Percentiles rank a stretch among this genome's conserved stretches.
Conservation (phyloP, 2,329 filamentous ascomycete genomes). For the Exophiala aquamarina region DNA sequence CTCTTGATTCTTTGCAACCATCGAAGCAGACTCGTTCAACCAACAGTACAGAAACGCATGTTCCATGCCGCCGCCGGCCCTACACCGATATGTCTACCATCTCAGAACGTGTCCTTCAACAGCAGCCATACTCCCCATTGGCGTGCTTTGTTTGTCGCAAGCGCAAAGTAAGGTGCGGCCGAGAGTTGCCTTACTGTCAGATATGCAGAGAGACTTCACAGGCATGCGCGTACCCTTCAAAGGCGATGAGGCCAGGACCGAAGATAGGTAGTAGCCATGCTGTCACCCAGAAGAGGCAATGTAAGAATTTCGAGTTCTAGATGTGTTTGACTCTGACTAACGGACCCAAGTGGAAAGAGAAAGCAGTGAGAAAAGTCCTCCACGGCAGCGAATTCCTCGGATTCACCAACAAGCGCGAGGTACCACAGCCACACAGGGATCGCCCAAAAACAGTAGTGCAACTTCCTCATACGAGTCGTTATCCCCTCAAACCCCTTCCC, state of each 20-base stretch:
- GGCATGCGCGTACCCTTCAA: conserved; percentile 15
- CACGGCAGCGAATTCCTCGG: background rate
- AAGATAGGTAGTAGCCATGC: conserved; percentile 27
- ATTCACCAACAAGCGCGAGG: background rate
- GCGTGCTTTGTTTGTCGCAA: conserved; percentile 16
- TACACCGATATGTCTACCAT: too few relatives aligned
- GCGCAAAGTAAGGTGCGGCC: conserved; percentile 17
- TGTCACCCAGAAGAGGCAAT: conserved; percentile 5
- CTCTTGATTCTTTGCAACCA: too few relatives aligned
- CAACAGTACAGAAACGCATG: too few relatives aligned
- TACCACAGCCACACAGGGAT: background rate
- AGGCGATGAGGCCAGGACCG: conserved; percentile 15
- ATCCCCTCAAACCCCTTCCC: conserved; percentile 1
- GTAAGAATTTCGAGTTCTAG: conserved; percentile 1
- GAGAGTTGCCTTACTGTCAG: conserved; percentile 11
- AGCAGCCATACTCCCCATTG: conserved; percentile 3
- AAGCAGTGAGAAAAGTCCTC: background rate
- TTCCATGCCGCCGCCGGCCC: too few relatives aligned
- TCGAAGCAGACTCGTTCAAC: too few relatives aligned
- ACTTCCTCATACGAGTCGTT: background rate
- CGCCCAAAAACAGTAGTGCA: background rate
- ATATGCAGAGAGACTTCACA: conserved; percentile 10
- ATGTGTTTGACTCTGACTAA: background rate
- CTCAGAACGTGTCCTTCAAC: background rate
- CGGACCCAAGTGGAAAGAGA: conserved; percentile 1